Base-by-base conservation (phyloP, 768 basidiomycete genomes). In the Podaxis sp. region DNA sequence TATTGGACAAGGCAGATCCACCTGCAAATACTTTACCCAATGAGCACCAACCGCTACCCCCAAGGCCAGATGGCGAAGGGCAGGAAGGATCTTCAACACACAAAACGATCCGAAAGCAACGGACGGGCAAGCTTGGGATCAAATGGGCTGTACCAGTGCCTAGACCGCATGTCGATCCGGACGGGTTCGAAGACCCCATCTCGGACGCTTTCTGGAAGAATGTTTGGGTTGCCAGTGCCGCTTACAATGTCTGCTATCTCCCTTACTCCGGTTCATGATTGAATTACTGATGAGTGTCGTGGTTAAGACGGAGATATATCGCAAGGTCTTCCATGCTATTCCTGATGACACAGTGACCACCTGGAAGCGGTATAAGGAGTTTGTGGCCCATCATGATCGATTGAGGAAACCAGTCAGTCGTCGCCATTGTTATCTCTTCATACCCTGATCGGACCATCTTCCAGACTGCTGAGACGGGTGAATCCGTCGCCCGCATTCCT, bases 291-390 rank as follows among this genome's bases (percentile, higher is more conserved):
- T 36, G 36, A 29, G 33, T 54, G 29, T 33, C 55, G 63, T 53
- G 36, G 56, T 58, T 13, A 55, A 96, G 94, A 99, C 96, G 64
- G 93, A 96, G 72, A 94, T 98, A 66, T 98, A 85, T 76, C 89
- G 95, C 59, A 96, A 92, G 71, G 94, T 98, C 3, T 99, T 99
- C 79, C 89, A 94, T 68, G 89, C 91, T 38, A 79, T 96, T 58
- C 96, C 97, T 4, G 96, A 98, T 72, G 96, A 99, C 72, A 79
- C 87, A 24, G 85, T 98, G 63, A 89, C 89, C 1, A 96, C 96
- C 0, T 99, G 96, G 96, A 95, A 95, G 69, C 91, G 94, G 70
- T 98, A 85, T 68, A 96, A 89, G 71, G 92, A 96, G 65, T 98
- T 92, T 68, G 76, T 89, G 51, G 73, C 80, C 4, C 82, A 90